Evolutionary conservation across 192 early-diverging fungal species (phyloP), one percentile per base, ranked within the genome.

Genomic region (Podila clonocystis): DNA sequence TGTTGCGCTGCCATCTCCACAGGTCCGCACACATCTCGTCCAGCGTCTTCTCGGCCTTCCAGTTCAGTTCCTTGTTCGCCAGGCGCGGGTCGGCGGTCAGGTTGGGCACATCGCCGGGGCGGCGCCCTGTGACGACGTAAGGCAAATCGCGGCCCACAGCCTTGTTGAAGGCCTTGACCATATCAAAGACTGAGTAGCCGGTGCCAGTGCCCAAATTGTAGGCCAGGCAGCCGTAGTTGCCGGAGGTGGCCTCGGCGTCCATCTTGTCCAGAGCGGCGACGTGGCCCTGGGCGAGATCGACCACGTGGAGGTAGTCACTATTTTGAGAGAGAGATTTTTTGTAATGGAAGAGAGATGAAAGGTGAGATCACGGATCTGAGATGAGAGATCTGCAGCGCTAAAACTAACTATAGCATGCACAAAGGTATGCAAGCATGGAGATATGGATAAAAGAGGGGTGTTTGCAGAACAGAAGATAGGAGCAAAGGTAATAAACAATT

Each of bases 271-370:
- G 80, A 1, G 97, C 95, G 26, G 89, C 88, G 9, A 96, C 92
- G 71, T 99, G 97, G 8, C 93, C 97, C 58, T 91, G 87, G 20
- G 97, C 95, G 34, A 98, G 86, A 69, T 99, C 97, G 64, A 93
- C 93, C 5, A 99, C 97, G 74, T 99, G 97, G 62, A 99, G 93
- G 78, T 97, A 99, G 82, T 99, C 97, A 41, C 97, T 89, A 24
- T 38, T 50, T 50, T 34, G n/a, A 38, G 1, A n/a, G 33, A 58
- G 12, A 72, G n/a, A n/a, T n/a, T n/a, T n/a, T n/a, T n/a, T n/a
- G n/a, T n/a, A n/a, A n/a, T n/a, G n/a, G n/a, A n/a, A 66, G 62
- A 31, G 11, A 45, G 31, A 38, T 15, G 9, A 31, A 63, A n/a
- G 20, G 33, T 58, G 50, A 34, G 28, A 62, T 50, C 30, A 36